Evolutionary conservation across 768 basidiomycete species (phyloP).

Genomic region (Tulasnella sp.): DNA sequence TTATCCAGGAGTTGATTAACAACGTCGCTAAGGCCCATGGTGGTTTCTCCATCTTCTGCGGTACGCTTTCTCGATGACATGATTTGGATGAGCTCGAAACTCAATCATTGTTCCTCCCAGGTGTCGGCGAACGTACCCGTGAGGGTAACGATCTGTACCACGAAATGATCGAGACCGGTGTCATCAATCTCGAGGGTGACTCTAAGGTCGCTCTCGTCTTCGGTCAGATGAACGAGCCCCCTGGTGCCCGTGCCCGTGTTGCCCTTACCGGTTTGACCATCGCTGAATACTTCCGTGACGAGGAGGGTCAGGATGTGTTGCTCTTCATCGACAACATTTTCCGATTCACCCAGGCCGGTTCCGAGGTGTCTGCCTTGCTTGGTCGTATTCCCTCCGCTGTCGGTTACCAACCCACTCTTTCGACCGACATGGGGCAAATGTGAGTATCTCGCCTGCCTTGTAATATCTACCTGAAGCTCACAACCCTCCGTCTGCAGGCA

Average conservation of each 20-base stretch:
- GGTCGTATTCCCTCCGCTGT: constrained; percentile 99
- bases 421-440: constrained; percentile 99
- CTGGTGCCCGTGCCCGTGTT: constrained; percentile 99
- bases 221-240: constrained; percentile 99
- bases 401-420: constrained; percentile 99
- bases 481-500: constrained; percentile 48
- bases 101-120: constrained; percentile 34
- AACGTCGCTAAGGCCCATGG: constrained; percentile 99
- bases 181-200: constrained; percentile 99
- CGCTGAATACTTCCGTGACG: constrained; percentile 99
- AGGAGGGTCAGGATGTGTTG: constrained; percentile 99
- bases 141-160: constrained; percentile 99
- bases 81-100: not conserved
- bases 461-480: not conserved
- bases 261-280: constrained; percentile 98
- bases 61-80: constrained; percentile 37
- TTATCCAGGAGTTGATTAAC: constrained; percentile 99
- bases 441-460: constrained; percentile 34
- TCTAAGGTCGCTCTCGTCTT: constrained; percentile 99
- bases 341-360: constrained; percentile 99
- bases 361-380: constrained; percentile 97
- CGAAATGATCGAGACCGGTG: constrained; percentile 99
- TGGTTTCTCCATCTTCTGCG: constrained; percentile 99
- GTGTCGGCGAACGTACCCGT: constrained; percentile 99
- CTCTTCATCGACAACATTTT: constrained; percentile 99